Conservation (phyloP, 768 basidiomycete genomes). For the Coprinopsis marcescibilis region DNA sequence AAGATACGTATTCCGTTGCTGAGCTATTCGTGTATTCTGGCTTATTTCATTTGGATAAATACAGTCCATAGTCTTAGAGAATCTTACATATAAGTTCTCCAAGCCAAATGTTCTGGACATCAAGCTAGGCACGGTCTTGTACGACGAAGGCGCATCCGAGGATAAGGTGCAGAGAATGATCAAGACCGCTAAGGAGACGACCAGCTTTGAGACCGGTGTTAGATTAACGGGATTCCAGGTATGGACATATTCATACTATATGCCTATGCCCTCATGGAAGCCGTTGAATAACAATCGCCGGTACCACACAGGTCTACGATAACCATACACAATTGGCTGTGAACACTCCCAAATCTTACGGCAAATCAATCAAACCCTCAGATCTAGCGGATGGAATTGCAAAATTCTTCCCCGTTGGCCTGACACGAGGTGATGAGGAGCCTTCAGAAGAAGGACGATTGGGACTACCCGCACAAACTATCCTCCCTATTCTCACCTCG, state of each 20-base stretch:
- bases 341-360: constrained; percentile 68
- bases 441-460: constrained; percentile 14
- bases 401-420: constrained; percentile 64
- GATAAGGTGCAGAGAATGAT: constrained; percentile 82
- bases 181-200: constrained; percentile 61
- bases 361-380: constrained; percentile 61
- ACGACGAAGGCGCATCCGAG: constrained; percentile 56
- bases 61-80: constrained; percentile 84
- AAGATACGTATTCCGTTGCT: constrained; percentile 24
- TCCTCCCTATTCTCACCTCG: constrained; percentile 53
- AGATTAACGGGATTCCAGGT: constrained; percentile 91
- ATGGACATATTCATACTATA: constrained; percentile 16
- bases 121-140: constrained; percentile 90
- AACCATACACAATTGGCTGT: constrained; percentile 48
- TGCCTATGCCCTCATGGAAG: not conserved
- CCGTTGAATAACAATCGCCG: not conserved
- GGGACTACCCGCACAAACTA: constrained; percentile 51
- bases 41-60: not conserved
- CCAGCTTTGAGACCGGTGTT: constrained; percentile 70
- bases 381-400: constrained; percentile 75
- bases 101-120: constrained; percentile 88
- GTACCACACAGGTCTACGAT: constrained; percentile 61
- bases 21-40: constrained; percentile 8
- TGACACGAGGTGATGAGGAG: constrained; percentile 4
- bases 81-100: constrained; percentile 64